Evolutionary conservation across 2,329 filamentous ascomycete genomes (phyloP).

Genomic region (Zymoseptoria pseudotritici): DNA sequence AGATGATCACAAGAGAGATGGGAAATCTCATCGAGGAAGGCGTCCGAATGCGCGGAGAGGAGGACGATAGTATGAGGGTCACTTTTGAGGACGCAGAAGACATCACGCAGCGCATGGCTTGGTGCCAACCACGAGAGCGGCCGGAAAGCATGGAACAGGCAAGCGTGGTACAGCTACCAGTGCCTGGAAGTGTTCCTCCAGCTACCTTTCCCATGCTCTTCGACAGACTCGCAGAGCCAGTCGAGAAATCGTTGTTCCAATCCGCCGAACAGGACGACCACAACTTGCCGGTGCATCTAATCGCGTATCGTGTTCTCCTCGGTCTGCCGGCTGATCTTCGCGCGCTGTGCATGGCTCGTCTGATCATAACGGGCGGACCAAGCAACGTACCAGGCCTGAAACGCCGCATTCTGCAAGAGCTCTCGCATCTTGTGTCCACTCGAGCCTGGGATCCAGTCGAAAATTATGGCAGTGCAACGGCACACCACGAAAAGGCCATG

Average conservation of each 20-base stretch:
- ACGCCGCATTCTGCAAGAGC: constrained; percentile 66
- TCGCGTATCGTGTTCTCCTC: constrained; percentile 70
- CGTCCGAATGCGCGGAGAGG: constrained; percentile 43
- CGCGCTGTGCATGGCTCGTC: constrained; percentile 77
- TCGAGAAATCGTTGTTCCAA: constrained; percentile 66
- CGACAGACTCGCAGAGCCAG: constrained; percentile 62
- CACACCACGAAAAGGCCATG: constrained; percentile 7
- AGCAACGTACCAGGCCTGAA: constrained; percentile 74
- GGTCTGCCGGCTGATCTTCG: constrained; percentile 74
- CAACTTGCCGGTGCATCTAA: constrained; percentile 67
- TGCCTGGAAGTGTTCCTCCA: constrained; percentile 9
- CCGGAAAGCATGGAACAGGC: constrained; percentile 8
- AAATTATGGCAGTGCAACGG: constrained; percentile 52
- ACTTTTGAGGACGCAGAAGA: constrained; percentile 76
- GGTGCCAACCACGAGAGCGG: constrained; percentile 51
- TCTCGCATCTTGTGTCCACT: constrained; percentile 57
- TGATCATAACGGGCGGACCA: constrained; percentile 78
- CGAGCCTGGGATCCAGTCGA: constrained; percentile 72
- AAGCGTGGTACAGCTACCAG: constrained; percentile 20
- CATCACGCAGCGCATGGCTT: constrained; percentile 64
- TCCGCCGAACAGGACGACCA: constrained; percentile 70
- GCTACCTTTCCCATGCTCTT: constrained; percentile 57
- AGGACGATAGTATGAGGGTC: constrained; percentile 41
- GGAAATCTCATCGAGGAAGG: constrained; percentile 53
- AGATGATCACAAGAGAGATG: constrained; percentile 61